phyloP scores from a whole-genome alignment of 805 yeast genomes.

The Lachancea quebecensis region DNA sequence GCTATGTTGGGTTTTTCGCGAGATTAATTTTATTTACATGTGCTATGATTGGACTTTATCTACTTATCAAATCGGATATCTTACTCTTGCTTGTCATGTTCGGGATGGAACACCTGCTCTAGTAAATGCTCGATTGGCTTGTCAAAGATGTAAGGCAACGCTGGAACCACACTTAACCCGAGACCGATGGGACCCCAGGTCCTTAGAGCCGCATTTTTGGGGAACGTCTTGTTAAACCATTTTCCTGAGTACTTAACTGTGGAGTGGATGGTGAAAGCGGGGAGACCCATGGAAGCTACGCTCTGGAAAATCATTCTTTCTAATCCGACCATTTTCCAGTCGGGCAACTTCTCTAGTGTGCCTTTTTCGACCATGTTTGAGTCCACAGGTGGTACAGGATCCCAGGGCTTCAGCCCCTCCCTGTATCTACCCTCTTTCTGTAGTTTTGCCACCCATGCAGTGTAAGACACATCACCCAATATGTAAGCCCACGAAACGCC shows the following conservation, averaged over 20 bases:
- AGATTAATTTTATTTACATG: not conserved
- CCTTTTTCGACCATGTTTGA: constrained; percentile 32
- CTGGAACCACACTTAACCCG: constrained; percentile 71
- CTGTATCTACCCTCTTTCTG: constrained; percentile 57
- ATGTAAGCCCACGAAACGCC: constrained; percentile 72
- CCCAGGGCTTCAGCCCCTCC: constrained; percentile 66
- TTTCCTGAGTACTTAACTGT: constrained; percentile 63
- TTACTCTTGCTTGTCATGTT: constrained; percentile 8
- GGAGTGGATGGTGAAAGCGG: constrained; percentile 79
- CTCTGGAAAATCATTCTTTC: constrained; percentile 77
- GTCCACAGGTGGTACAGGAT: constrained; percentile 35
- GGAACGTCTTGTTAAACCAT: constrained; percentile 47
- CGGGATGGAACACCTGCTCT: constrained; percentile 49
- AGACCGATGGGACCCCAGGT: constrained; percentile 73
- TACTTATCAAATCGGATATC: not conserved
- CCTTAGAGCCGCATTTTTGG: constrained; percentile 39
- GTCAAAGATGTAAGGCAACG: constrained; percentile 71
- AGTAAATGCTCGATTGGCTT: constrained; percentile 72
- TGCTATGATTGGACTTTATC: not conserved
- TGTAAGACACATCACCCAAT: constrained; percentile 66
- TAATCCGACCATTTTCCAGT: constrained; percentile 58
- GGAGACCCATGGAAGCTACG: constrained; percentile 79
- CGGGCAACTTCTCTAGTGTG: constrained; percentile 41
- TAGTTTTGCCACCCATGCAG: constrained; percentile 65
- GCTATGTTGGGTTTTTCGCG: constrained; percentile 4